A percentile compares a stretch with the other conserved stretches of the same genome.
These are phyloP conservation scores for Clavispora fructus DNA, from an alignment of 805 yeast genomes.

Conservation along the genomic window DNA sequence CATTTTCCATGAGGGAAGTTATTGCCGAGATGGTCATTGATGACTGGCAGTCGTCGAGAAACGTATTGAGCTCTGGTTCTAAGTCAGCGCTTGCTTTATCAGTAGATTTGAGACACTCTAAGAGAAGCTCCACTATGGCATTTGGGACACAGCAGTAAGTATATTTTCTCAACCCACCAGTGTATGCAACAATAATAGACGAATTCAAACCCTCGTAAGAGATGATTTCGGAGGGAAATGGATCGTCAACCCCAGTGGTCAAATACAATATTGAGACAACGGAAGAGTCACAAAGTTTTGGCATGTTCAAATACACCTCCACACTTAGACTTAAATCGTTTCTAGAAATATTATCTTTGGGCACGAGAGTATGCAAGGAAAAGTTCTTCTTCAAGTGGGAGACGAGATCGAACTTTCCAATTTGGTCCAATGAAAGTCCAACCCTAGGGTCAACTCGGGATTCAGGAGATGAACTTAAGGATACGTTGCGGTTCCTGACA, in stretches of 20 bases:
- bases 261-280: conserved; percentile 22
- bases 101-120: conserved; percentile 17
- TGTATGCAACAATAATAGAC: conserved; percentile 30
- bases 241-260: conserved; percentile 12
- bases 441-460: conserved; percentile 7
- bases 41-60: conserved; percentile 5
- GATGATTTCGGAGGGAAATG: conserved; percentile 28
- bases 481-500: conserved; percentile 2
- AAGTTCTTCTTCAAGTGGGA: conserved; percentile 34
- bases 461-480: conserved; percentile 7
- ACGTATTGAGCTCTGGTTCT: conserved; percentile 7
- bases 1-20: conserved; percentile 23
- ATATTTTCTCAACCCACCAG: conserved; percentile 39
- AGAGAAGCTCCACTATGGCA: conserved; percentile 13
- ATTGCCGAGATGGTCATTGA: conserved; percentile 24
- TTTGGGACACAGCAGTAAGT: conserved; percentile 37
- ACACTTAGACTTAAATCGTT: conserved; percentile 32
- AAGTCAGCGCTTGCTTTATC: conserved; percentile 10
- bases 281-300: conserved; percentile 13
- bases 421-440: conserved; percentile 8
- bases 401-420: conserved; percentile 28
- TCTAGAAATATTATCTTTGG: conserved; percentile 28
- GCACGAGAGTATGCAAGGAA: conserved; percentile 25
- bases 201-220: conserved; percentile 20
- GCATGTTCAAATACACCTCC: conserved; percentile 29